phyloP scores from a whole-genome alignment of 805 yeast genomes.

The Candida oleophila region DNA sequence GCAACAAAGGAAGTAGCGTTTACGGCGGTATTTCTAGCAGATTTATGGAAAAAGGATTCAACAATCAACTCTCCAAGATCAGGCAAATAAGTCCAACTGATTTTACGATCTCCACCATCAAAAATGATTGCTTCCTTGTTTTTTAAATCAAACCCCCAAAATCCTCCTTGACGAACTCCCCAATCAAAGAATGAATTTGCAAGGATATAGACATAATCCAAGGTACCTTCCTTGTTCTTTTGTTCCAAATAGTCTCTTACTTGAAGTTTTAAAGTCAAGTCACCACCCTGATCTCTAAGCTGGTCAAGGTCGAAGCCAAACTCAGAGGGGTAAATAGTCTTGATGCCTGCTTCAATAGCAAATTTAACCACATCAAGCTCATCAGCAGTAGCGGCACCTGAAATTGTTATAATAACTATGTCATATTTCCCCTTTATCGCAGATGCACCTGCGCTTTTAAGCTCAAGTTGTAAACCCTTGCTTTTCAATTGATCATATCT shows the following conservation, averaged over 20 bases:
- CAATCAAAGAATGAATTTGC: neutral
- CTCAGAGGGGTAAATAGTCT: constrained; percentile 2
- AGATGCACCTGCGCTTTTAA: neutral
- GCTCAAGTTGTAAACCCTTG: constrained; percentile 1
- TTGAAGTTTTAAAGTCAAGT: neutral
- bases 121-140: neutral
- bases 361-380: neutral
- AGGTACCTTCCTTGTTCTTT: neutral
- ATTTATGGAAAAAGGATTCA: neutral
- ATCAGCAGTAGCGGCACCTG: too few relatives aligned
- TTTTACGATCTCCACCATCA: neutral
- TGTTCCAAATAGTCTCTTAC: neutral
- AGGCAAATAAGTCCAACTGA: neutral
- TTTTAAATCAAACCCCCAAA: constrained; percentile 1
- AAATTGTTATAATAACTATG: neutral
- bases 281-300: neutral
- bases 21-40: neutral
- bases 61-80: neutral
- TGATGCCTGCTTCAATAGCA: constrained; percentile 1
- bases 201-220: constrained; percentile 1
- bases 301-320: neutral
- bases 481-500: neutral
- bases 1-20: neutral
- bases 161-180: neutral
- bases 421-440: constrained; percentile 1